Evolutionary conservation across 192 early-diverging fungal genomes (phyloP).

Genomic region (Spizellomyces sp.): DNA sequence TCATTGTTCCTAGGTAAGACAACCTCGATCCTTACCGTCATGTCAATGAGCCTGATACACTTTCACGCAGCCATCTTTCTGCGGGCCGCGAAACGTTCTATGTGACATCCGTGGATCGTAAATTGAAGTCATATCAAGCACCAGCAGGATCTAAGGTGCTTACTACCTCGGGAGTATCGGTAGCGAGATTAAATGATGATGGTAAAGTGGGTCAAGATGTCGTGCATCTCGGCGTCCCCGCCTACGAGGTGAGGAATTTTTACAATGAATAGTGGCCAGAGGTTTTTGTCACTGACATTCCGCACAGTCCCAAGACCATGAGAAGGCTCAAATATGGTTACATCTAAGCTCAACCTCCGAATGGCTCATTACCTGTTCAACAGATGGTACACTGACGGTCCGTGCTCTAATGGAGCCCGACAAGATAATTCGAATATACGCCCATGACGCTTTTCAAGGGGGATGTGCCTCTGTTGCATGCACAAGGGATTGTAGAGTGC

Average conservation of each 20-base stretch:
- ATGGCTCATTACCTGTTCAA: slow-evolving; percentile 47
- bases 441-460: slow-evolving; percentile 45
- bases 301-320: slow-evolving; percentile 45
- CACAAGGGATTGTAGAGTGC: slow-evolving; percentile 36
- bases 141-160: slow-evolving; percentile 13
- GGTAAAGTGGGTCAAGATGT: slow-evolving; percentile 1
- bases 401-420: slow-evolving; percentile 56
- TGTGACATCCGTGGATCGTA: slow-evolving; percentile 35
- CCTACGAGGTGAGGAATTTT: slow-evolving; percentile 23
- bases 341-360: slow-evolving; percentile 33
- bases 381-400: slow-evolving; percentile 49
- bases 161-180: neutral
- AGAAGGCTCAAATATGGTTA: slow-evolving; percentile 24
- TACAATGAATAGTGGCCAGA: neutral
- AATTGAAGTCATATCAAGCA: slow-evolving; percentile 40
- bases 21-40: neutral
- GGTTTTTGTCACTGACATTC: neutral
- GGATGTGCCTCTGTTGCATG: slow-evolving; percentile 43
- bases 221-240: slow-evolving; percentile 31
- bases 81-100: slow-evolving; percentile 44
- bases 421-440: slow-evolving; percentile 42
- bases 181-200: neutral
- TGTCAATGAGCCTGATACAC: neutral
- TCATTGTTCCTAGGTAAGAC: slow-evolving; percentile 37
- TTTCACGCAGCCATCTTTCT: slow-evolving; percentile 39